Evolutionary conservation across 805 yeast species (phyloP).

Genomic region (Yamadazyma insecticola): DNA sequence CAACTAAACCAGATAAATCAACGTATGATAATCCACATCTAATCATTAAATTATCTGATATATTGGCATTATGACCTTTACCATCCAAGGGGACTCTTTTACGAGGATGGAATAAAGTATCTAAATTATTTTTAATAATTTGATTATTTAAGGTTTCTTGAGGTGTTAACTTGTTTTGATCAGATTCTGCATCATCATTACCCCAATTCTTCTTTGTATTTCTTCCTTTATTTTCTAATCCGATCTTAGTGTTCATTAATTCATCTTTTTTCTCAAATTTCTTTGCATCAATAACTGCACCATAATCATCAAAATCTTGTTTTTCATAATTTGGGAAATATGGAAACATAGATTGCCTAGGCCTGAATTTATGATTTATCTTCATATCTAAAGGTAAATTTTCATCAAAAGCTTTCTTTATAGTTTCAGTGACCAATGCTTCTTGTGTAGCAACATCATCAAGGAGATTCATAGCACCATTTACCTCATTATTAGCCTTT

Average conservation of each 20-base stretch:
- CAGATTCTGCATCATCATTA: conserved; percentile 16
- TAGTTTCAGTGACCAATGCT: conserved; percentile 35
- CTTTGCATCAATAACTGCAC: conserved; percentile 64
- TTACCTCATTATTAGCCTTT: not conserved
- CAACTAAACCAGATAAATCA: conserved; percentile 82
- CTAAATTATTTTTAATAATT: conserved; percentile 36
- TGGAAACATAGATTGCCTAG: conserved; percentile 73
- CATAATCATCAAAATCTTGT: conserved; percentile 79
- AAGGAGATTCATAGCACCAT: conserved; percentile 9
- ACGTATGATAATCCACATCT: conserved; percentile 72
- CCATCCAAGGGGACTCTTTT: conserved; percentile 27
- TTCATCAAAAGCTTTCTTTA: conserved; percentile 33
- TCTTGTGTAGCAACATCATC: conserved; percentile 37
- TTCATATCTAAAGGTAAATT: conserved; percentile 53
- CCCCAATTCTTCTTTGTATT: conserved; percentile 25
- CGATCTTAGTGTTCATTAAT: conserved; percentile 29
- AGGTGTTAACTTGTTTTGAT: conserved; percentile 32
- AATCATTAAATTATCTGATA: conserved; percentile 23
- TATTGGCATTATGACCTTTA: conserved; percentile 13
- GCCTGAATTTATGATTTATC: conserved; percentile 37
- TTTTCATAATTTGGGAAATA: conserved; percentile 45
- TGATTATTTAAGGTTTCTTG: conserved; percentile 40
- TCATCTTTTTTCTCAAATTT: conserved; percentile 60
- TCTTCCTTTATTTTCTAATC: conserved; percentile 35
- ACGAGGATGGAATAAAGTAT: conserved; percentile 50